Evolutionary conservation across 164 flowering plant genomes (phyloP), one percentile per base, ranked within the genome.

Genomic region (Umbellularia californica): DNA sequence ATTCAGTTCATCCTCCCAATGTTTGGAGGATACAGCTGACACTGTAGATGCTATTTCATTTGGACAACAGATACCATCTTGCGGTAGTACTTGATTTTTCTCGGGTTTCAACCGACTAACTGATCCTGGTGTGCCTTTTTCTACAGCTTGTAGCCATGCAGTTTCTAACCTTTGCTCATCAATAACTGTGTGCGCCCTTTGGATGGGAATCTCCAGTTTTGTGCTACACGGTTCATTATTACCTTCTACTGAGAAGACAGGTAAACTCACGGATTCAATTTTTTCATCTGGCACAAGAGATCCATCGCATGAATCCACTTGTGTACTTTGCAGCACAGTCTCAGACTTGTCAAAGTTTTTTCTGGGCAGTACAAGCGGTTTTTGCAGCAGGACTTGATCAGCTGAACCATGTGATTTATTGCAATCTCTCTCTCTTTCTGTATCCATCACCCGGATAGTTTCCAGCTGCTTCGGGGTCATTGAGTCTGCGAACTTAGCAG

Each of bases 91-190:
- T 84, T 94, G 98, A 81, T 94, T 94, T 84, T 84, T 90, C 81
- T 92, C 99, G 22, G 94, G 94, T 84, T 83, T 92, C 74, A 83
- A 72, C 50, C 86, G 84, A 76, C 78, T 84, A 78, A 84, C 35
- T 30, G 94, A 87, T 24, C 85, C 88, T 65, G 93, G 88, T 10
- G 92, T 85, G 24, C 93, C 92, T 80, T 88, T 90, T 79, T 96
- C 99, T 52, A 81, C 85, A 72, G 90, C 87, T 79, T 94, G 98
- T 75, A 96, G 77, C 98, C 98, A 94, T 28, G 97, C 98, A 68
- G 91, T 89, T 82, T 94, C 98, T 70, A 94, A 72, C 76, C 92
- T 88, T 81, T 94, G 94, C 79, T 90, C 98, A 72, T 85, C 89
- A 47, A 92, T 90, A 25, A 88, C 90, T 63, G 89, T 87, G 77